Conservation (phyloP, 2,329 filamentous ascomycete species). For the Fusarium sp. region DNA sequence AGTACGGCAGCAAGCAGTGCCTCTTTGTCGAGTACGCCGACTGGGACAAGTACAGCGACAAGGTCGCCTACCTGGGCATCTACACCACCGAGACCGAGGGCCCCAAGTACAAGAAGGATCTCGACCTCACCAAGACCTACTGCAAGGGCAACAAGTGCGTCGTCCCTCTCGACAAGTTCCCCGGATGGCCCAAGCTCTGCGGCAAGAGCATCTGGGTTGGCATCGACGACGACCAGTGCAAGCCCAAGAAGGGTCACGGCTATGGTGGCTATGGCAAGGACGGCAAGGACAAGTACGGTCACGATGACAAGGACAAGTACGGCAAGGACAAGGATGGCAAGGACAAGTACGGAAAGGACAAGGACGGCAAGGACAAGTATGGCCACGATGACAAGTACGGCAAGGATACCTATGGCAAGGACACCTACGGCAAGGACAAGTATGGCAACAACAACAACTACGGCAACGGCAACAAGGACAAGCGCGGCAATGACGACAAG, state of each 20-base stretch:
- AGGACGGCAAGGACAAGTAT: neutral
- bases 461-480: neutral
- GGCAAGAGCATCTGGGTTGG: constrained; percentile 25
- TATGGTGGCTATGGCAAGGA: neutral
- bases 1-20: constrained; percentile 22
- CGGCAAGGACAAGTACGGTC: neutral
- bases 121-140: constrained; percentile 32
- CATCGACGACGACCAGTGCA: constrained; percentile 36
- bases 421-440: neutral
- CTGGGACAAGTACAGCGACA: constrained; percentile 24
- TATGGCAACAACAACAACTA: neutral
- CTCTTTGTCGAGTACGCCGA: constrained; percentile 30
- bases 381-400: neutral
- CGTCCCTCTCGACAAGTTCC: constrained; percentile 32
- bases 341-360: neutral
- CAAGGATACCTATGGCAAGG: neutral
- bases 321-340: neutral
- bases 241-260: neutral
- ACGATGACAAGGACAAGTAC: neutral
- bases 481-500: neutral
- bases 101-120: constrained; percentile 20
- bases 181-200: constrained; percentile 29
- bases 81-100: constrained; percentile 15
- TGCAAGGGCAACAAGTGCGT: constrained; percentile 33
- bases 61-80: constrained; percentile 30